A percentile compares a stretch with the other conserved stretches of the same genome.
Conservation (phyloP, 1,284 basidiomycete genomes). For the Tranzscheliella williamsii region DNA sequence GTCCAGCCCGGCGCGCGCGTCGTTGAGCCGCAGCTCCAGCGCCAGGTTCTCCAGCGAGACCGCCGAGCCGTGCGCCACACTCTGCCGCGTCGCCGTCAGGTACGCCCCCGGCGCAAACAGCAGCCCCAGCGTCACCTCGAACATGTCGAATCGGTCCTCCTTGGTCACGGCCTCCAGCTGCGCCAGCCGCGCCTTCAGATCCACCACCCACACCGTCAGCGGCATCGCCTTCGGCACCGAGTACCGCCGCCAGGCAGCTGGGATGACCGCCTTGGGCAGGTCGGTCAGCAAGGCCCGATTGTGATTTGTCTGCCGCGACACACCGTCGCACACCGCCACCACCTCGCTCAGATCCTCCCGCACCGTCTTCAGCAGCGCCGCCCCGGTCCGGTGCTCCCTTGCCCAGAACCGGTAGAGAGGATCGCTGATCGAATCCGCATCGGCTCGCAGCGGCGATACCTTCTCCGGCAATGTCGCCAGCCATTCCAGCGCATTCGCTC, state of each 20-base stretch:
- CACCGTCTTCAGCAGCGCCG: conserved; percentile 37
- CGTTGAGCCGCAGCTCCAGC: conserved; percentile 37
- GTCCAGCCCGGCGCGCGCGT: conserved; percentile 47
- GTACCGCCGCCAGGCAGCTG: conserved; percentile 46
- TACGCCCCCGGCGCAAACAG: conserved; percentile 55
- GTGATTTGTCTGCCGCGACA: conserved; percentile 53
- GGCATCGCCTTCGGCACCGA: conserved; percentile 42
- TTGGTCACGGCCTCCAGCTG: conserved; percentile 39
- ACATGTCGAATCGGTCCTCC: conserved; percentile 38
- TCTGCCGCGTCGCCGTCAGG: conserved; percentile 58
- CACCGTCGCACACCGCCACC: conserved; percentile 40
- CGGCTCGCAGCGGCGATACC: conserved; percentile 19
- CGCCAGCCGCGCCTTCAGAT: conserved; percentile 41
- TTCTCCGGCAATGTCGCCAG: conserved; percentile 24
- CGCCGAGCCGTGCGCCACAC: conserved; percentile 40
- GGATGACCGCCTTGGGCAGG: conserved; percentile 48
- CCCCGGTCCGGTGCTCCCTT: conserved; percentile 49
- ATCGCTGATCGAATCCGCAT: conserved; percentile 41
- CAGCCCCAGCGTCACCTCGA: conserved; percentile 47
- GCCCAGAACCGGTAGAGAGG: conserved; percentile 58
- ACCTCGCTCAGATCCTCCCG: conserved; percentile 47
- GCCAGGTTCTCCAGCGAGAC: conserved; percentile 51
- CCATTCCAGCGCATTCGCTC: conserved; percentile 46
- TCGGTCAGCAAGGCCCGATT: conserved; percentile 44
- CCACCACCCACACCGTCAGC: conserved; percentile 52